Evolutionary conservation across 805 yeast species (phyloP).

Genomic region (Pichia sporocuriosa): DNA sequence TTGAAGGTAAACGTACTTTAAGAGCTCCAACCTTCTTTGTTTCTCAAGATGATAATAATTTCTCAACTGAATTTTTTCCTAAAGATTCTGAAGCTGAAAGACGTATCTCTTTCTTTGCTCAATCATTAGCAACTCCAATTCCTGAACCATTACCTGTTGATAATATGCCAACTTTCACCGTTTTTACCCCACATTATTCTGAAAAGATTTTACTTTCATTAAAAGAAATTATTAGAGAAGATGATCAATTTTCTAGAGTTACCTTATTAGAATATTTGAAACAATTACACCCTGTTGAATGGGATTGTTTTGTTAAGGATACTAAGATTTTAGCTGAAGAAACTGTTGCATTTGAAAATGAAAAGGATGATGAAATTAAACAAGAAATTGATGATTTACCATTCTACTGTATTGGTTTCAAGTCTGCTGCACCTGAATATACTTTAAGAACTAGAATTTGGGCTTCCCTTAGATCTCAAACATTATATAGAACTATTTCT

Average conservation of each 20-base stretch:
- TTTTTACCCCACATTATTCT: slow-evolving; percentile 90
- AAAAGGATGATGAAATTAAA: slow-evolving; percentile 61
- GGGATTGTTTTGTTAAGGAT: slow-evolving; percentile 97
- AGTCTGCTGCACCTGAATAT: slow-evolving; percentile 95
- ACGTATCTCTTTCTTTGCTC: slow-evolving; percentile 99
- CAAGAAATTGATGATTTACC: slow-evolving; percentile 87
- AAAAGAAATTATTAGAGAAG: slow-evolving; percentile 94
- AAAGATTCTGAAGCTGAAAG: slow-evolving; percentile 97
- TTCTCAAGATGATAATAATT: slow-evolving; percentile 91
- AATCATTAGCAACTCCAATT: slow-evolving; percentile 95
- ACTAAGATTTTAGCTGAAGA: slow-evolving; percentile 94
- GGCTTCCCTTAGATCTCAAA: slow-evolving; percentile 97
- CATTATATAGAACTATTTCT: slow-evolving; percentile 91
- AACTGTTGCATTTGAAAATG: slow-evolving; percentile 71
- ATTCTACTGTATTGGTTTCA: slow-evolving; percentile 94
- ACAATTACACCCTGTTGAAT: slow-evolving; percentile 92
- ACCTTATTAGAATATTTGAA: slow-evolving; percentile 90
- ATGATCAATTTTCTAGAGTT: slow-evolving; percentile 92
- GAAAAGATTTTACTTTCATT: slow-evolving; percentile 91
- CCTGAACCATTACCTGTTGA: slow-evolving; percentile 99
- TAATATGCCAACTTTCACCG: slow-evolving; percentile 99
- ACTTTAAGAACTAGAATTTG: slow-evolving; percentile 94
- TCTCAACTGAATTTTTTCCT: slow-evolving; percentile 96
- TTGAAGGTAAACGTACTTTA: slow-evolving; percentile 96
- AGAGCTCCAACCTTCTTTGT: slow-evolving; percentile 99